Conservation (phyloP, 164 flowering plant species). For the Nymphaea thermarum region DNA sequence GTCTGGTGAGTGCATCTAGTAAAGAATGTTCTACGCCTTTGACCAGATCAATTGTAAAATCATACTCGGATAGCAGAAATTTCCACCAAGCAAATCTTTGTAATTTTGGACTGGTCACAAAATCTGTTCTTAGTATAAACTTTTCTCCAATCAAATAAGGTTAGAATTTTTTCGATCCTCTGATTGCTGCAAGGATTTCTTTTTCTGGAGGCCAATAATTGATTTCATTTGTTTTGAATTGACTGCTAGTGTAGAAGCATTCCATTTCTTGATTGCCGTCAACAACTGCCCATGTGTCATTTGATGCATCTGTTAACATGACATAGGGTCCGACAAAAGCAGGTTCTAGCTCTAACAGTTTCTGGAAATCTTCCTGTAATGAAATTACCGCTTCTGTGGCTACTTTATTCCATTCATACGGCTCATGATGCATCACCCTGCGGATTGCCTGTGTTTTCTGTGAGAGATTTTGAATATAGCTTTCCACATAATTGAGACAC, state of each 20-base stretch:
- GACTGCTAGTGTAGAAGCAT: neutral
- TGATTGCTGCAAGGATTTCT: neutral
- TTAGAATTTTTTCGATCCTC: neutral
- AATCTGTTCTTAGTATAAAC: neutral
- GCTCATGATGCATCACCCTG: neutral
- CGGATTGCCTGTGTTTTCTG: neutral
- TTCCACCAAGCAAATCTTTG: slow-evolving; percentile 2
- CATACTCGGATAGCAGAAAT: neutral
- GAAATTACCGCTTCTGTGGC: neutral
- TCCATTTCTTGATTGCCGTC: neutral
- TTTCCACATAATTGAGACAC: neutral
- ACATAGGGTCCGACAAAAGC: neutral
- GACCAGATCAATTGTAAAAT: neutral
- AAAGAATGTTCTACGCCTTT: neutral
- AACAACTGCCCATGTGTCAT: neutral
- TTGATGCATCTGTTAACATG: neutral
- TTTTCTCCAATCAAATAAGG: neutral
- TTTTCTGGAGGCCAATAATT: neutral
- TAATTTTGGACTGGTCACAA: neutral
- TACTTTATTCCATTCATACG: neutral
- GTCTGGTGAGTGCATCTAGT: neutral
- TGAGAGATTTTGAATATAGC: neutral
- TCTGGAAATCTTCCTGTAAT: neutral
- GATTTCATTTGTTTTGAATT: neutral
- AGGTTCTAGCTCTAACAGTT: neutral